Evolutionary conservation across 2,329 filamentous ascomycete genomes (phyloP).

Genomic region (Pleoardoris graminearum): DNA sequence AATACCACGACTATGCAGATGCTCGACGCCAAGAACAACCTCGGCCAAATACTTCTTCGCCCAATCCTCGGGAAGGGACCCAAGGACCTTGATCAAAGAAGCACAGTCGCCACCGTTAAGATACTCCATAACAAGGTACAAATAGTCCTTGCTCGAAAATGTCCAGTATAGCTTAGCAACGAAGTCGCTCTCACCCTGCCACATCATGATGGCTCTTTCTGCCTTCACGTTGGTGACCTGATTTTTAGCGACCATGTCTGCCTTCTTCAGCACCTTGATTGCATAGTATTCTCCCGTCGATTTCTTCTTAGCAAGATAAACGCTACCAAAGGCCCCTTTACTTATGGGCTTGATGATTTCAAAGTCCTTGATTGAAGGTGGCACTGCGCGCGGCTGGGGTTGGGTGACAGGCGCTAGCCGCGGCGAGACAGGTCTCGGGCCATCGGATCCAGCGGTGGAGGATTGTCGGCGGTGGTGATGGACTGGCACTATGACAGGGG

Average conservation of each 20-base stretch:
- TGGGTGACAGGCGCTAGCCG: slow-evolving; percentile 76
- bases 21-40: slow-evolving; percentile 94
- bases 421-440: slow-evolving; percentile 74
- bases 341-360: slow-evolving; percentile 99
- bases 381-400: slow-evolving; percentile 82
- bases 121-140: slow-evolving; percentile 99
- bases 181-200: slow-evolving; percentile 98
- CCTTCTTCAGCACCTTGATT: slow-evolving; percentile 97
- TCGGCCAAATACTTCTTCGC: slow-evolving; percentile 96
- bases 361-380: slow-evolving; percentile 98
- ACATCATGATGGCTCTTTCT: slow-evolving; percentile 99
- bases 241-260: slow-evolving; percentile 99
- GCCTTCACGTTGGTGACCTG: slow-evolving; percentile 99
- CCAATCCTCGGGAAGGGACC: slow-evolving; percentile 94
- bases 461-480: slow-evolving; percentile 86
- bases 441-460: slow-evolving; percentile 78
- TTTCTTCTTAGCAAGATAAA: slow-evolving; percentile 98
- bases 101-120: slow-evolving; percentile 97
- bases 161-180: slow-evolving; percentile 99
- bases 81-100: slow-evolving; percentile 91
- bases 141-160: slow-evolving; percentile 98
- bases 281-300: slow-evolving; percentile 98
- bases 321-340: slow-evolving; percentile 96
- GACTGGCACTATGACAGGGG: slow-evolving; percentile 63
- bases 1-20: slow-evolving; percentile 90